Base-by-base conservation (phyloP, 805 yeast genomes). In the Pichia nanzhaoensis region DNA sequence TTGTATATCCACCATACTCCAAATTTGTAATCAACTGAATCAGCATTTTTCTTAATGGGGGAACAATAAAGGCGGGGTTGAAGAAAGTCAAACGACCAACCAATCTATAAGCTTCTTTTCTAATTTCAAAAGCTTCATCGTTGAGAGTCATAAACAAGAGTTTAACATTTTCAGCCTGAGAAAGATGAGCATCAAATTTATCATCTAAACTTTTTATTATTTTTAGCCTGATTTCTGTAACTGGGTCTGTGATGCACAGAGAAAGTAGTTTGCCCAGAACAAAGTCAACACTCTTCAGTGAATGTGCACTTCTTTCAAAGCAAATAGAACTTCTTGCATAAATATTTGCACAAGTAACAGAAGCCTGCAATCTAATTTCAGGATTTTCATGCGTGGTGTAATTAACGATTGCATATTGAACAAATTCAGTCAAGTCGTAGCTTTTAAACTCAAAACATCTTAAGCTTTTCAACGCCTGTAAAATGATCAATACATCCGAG, bases 61-160 rank as follows among this genome's bases (percentile, higher is more conserved):
- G 99, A 33, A 91, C 89, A 51, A 93, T 86, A 62, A 88, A 91
- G 0, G 99, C 97, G 0, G 99, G 98, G 56, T 93, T 93, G 34
- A 88, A 82, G 2, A 78, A 66, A 0, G 96, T 83, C 16, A 93
- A 65, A 45, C 97, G 73, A 3, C 99, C 98, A 47, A 93, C 77
- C 10, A 90, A 74, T 41, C 73, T 73, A 30, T 91, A 77, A 0
- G 95, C 84, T 14, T 79, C 84, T 55, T 84, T 80, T 45, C 96
- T 75, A 10, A 93, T 84, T 10, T 78, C 80, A 58, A 93, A 93
- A 2, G 76, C 77, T 62, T 91, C 98, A 64, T 93, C 99, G 58
- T 93, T 86, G 46, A 91, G 67, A 0, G 96, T 91, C 70, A 90
- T 85, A 56, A 91, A 87, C 19, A 93, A 68, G 13, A 90, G 65